These are phyloP conservation scores for Gardenia jasminoides DNA, from an alignment of 257 asterid species.

Conservation along the genomic window DNA sequence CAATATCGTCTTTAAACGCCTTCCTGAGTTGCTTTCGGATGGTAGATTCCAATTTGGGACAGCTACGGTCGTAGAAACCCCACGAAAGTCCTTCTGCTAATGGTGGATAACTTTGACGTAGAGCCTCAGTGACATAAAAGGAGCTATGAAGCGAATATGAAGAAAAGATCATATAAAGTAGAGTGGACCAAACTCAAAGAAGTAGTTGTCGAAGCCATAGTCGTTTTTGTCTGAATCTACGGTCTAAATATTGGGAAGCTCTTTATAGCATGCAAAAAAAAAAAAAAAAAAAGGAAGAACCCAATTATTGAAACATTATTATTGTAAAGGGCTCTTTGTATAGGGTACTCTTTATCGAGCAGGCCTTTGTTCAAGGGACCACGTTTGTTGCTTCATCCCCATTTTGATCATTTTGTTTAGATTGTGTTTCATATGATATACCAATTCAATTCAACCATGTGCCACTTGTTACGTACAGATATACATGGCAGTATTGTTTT, in stretches of 20 bases:
- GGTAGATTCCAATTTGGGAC: constrained; percentile 49
- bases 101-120: constrained; percentile 19
- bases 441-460: no score
- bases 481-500: no score
- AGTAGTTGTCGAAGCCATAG: neutral
- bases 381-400: no score
- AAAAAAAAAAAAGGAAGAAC: no score
- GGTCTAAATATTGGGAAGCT: neutral
- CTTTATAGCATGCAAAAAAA: neutral
- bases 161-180: constrained; percentile 21
- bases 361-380: no score
- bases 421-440: no score
- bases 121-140: constrained; percentile 28
- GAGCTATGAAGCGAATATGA: constrained; percentile 17
- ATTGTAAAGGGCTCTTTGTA: no score
- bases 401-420: no score
- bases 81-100: constrained; percentile 52
- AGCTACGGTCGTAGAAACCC: constrained; percentile 42
- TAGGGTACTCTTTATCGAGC: no score
- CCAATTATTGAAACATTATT: no score
- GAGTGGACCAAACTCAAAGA: no score
- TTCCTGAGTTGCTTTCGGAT: constrained; percentile 38
- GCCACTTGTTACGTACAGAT: no score
- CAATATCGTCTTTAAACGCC: constrained; percentile 46
- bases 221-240: neutral